Percentiles rank a stretch among this genome's conserved stretches.
These are phyloP conservation scores for Alternaria tenuissima DNA, from an alignment of 2,329 filamentous ascomycete species.

Conservation along the genomic window DNA sequence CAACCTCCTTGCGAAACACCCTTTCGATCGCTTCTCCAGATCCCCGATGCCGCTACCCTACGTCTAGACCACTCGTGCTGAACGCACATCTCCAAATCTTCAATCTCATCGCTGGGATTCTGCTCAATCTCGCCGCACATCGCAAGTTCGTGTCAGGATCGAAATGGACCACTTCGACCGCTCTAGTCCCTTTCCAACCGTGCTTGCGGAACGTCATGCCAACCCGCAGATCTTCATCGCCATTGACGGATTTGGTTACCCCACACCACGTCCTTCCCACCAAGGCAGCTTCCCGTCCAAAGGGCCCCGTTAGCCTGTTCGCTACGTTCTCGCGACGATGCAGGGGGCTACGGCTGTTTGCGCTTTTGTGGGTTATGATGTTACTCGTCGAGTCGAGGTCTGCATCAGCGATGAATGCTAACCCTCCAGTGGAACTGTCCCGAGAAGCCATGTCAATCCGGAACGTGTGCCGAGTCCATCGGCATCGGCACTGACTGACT, in stretches of 20 bases:
- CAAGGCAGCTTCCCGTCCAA: not conserved
- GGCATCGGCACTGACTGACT: slow-evolving; percentile 1
- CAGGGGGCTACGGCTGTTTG: slow-evolving; percentile 5
- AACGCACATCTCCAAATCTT: not conserved
- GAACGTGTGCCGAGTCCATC: slow-evolving; percentile 2
- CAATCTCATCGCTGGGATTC: not conserved
- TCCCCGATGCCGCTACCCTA: slow-evolving; percentile 14
- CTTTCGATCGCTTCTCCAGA: slow-evolving; percentile 8
- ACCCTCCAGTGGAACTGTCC: not conserved
- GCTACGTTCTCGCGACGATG: not conserved
- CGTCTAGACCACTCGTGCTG: slow-evolving; percentile 7
- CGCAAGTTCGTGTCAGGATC: not conserved
- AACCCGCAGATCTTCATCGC: slow-evolving; percentile 25
- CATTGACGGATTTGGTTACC: slow-evolving; percentile 9
- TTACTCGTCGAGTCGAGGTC: not conserved
- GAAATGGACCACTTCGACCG: not conserved
- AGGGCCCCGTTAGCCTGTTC: not conserved
- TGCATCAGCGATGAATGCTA: slow-evolving; percentile 9
- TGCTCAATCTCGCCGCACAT: not conserved
- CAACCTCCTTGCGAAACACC: not conserved
- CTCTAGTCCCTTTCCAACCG: slow-evolving; percentile 8
- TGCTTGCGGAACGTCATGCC: slow-evolving; percentile 18
- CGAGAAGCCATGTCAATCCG: slow-evolving; percentile 3
- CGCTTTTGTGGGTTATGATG: slow-evolving; percentile 11
- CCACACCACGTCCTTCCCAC: slow-evolving; percentile 6